Percentiles rank a stretch among this genome's conserved stretches.
These are phyloP conservation scores for Globisporangium viniferum DNA, from an alignment of 352 stramenopile genomes.

Conservation along the genomic window DNA sequence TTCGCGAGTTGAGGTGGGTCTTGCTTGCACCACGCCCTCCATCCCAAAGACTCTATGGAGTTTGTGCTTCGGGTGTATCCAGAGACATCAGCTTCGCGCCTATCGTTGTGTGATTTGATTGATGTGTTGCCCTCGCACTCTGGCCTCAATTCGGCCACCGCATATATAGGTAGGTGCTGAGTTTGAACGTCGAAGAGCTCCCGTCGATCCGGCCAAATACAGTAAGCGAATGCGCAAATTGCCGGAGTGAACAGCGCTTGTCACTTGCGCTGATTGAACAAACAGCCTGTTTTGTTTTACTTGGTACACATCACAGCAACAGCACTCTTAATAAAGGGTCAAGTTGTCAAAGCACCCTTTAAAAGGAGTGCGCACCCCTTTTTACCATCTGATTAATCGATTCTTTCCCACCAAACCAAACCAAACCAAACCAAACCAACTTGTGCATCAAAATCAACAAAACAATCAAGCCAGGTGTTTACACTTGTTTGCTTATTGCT, in stretches of 20 bases:
- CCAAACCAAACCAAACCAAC: neutral
- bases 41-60: neutral
- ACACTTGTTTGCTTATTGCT: neutral
- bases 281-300: neutral
- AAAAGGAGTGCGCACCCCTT: neutral
- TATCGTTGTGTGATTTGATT: neutral
- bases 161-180: neutral
- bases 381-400: conserved; percentile 9
- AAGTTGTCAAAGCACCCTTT: neutral
- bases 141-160: neutral
- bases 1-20: neutral
- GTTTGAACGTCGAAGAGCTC: neutral
- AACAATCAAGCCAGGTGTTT: conserved; percentile 4
- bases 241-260: conserved; percentile 4
- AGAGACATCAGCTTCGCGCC: too few relatives aligned
- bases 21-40: neutral
- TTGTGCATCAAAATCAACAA: conserved; percentile 2
- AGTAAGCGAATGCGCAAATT: neutral
- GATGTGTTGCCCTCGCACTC: neutral
- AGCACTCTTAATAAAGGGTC: neutral
- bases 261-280: conserved; percentile 4
- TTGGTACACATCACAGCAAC: neutral
- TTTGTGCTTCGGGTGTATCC: neutral
- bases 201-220: neutral
- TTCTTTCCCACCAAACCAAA: neutral